Evolutionary conservation across 192 early-diverging fungal genomes (phyloP), one percentile per base, ranked within the genome.

Genomic region (Linnemannia exigua): DNA sequence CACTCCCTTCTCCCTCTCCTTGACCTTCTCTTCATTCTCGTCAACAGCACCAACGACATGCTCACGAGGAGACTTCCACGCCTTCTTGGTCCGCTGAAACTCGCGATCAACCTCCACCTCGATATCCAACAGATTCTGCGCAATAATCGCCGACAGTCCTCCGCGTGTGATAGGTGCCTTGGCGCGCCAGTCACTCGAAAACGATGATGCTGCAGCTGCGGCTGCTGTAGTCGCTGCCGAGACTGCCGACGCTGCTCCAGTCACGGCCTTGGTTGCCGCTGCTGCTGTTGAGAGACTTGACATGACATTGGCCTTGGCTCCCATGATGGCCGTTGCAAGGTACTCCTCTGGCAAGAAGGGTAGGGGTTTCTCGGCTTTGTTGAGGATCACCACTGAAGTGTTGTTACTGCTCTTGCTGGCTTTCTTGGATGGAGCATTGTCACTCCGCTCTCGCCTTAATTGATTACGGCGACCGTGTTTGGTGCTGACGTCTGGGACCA

Each of bases 91-190:
- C 28, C 11, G 22, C 58, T 44, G n/a, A n/a, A 76, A 58, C n/a
- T 70, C 54, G 7, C 31, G 2, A 15, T 72, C 48, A 31, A 82
- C 48, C n/a, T 48, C 28, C 35, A 28, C n/a, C 16, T 84, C 76
- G 3, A 84, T 63, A 1, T 38, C 46, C 37, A 37, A 19, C 46
- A 84, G 22, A n/a, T 35, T 84, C 76, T 74, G 72, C 2, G 75
- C 75, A 46, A 84, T 78, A 8, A 69, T 52, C 5, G 71, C 71
- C 14, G 70, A 28, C 48, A 84, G 28, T 2, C 75, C 75, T 25
- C 80, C 74, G 1, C 80, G 52, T 17, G 51, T 47, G 7, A 50
- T 33, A 47, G 28, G 33, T 6, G 44, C 44, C 70, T 71, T 46
- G 20, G 70, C 38, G n/a, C 38, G 70, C 36, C 25, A 28, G 14